Conservation (phyloP, 2,329 filamentous ascomycete genomes). For the Alternaria infectoria region DNA sequence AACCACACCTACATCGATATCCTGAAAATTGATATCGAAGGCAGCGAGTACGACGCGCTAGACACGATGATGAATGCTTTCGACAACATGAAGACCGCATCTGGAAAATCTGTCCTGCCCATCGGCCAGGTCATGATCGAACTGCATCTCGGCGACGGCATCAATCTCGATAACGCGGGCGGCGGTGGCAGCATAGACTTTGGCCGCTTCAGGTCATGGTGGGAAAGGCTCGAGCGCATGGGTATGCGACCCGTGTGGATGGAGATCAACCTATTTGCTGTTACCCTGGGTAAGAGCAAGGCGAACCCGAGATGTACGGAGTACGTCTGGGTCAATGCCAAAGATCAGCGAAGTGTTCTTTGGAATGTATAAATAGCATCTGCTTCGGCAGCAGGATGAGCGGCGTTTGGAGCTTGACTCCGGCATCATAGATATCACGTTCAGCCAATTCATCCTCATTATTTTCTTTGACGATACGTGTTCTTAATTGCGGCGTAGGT, state of each 20-base stretch:
- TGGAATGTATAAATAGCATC: conserved; percentile 24
- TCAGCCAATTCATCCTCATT: neutral
- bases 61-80: conserved; percentile 42
- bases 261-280: conserved; percentile 42
- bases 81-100: conserved; percentile 22
- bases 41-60: conserved; percentile 38
- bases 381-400: neutral
- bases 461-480: neutral
- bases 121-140: conserved; percentile 46
- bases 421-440: neutral
- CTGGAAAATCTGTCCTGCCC: conserved; percentile 31
- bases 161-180: conserved; percentile 6
- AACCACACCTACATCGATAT: conserved; percentile 45
- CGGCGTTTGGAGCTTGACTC: neutral
- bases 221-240: conserved; percentile 43
- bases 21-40: conserved; percentile 44
- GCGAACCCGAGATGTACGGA: conserved; percentile 41
- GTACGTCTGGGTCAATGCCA: conserved; percentile 45
- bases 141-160: conserved; percentile 35
- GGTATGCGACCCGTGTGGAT: conserved; percentile 45
- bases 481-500: neutral
- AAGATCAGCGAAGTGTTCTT: conserved; percentile 35
- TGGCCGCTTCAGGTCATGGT: conserved; percentile 38
- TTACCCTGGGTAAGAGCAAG: conserved; percentile 34
- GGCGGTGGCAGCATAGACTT: conserved; percentile 31